Conservation (phyloP, 306 rosid species). For the Mimosa pudica region DNA sequence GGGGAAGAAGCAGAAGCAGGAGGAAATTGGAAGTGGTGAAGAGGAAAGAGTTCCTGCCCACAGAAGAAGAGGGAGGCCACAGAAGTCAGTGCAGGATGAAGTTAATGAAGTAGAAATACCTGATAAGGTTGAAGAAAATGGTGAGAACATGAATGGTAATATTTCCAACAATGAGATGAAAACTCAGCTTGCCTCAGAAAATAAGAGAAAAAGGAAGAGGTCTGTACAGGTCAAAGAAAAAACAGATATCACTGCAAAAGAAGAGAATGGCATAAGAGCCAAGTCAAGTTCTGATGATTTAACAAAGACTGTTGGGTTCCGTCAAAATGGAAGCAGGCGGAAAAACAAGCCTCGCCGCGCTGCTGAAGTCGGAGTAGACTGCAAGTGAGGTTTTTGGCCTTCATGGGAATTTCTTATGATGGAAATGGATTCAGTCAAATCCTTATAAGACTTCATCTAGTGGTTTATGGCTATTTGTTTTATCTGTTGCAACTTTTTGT, state of each 20-base stretch:
- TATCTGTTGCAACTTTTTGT: conserved; percentile 31
- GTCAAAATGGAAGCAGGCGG: conserved; percentile 84
- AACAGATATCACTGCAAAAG: conserved; percentile 46
- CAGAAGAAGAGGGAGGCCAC: conserved; percentile 74
- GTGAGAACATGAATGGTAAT: conserved; percentile 50
- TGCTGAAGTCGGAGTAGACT: conserved; percentile 89
- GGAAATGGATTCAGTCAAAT: conserved; percentile 24
- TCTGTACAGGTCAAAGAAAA: conserved; percentile 54
- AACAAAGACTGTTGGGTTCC: conserved; percentile 64
- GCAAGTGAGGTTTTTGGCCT: conserved; percentile 57
- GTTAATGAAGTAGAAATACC: conserved; percentile 52
- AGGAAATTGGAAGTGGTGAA: conserved; percentile 60
- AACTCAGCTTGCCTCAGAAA: conserved; percentile 47
- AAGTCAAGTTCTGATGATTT: conserved; percentile 50
- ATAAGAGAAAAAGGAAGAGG: conserved; percentile 68
- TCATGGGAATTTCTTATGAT: conserved; percentile 27
- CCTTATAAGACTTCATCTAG: conserved; percentile 39
- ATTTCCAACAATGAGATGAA: conserved; percentile 49
- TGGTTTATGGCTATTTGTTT: conserved; percentile 34
- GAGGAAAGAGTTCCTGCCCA: conserved; percentile 57
- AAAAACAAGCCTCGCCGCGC: conserved; percentile 91
- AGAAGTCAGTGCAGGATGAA: conserved; percentile 60
- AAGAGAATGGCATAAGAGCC: conserved; percentile 50
- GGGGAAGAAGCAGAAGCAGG: conserved; percentile 61
- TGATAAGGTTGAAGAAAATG: conserved; percentile 57